These are phyloP conservation scores for Fusarium floridanum DNA, from an alignment of 2,329 filamentous ascomycete genomes.

Conservation along the genomic window DNA sequence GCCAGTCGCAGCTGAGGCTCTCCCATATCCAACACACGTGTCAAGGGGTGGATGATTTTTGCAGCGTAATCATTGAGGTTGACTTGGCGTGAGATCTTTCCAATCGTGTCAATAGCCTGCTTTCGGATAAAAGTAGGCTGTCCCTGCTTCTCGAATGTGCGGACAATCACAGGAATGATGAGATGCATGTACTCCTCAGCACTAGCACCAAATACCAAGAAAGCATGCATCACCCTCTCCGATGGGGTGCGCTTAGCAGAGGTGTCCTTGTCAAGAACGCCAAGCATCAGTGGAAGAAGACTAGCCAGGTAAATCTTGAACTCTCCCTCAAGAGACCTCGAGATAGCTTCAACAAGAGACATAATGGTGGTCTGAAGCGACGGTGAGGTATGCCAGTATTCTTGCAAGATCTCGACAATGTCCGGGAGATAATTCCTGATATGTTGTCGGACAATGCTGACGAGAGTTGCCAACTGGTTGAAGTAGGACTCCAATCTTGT, in stretches of 20 bases:
- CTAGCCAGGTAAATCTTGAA: slow-evolving; percentile 97
- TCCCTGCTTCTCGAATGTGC: slow-evolving; percentile 90
- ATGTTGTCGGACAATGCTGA: slow-evolving; percentile 95
- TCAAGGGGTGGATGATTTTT: slow-evolving; percentile 94
- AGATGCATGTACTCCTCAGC: slow-evolving; percentile 99
- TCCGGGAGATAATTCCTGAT: slow-evolving; percentile 91
- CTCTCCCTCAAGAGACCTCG: slow-evolving; percentile 92
- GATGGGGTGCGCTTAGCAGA: slow-evolving; percentile 83
- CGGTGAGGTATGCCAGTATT: slow-evolving; percentile 88
- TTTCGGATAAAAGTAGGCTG: slow-evolving; percentile 85
- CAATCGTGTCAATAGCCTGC: slow-evolving; percentile 93
- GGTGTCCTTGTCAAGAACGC: slow-evolving; percentile 88
- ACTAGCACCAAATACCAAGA: slow-evolving; percentile 94
- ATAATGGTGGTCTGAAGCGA: slow-evolving; percentile 92
- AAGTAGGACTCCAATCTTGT: slow-evolving; percentile 94
- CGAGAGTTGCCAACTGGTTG: slow-evolving; percentile 92
- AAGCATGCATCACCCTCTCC: slow-evolving; percentile 92
- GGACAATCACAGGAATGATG: slow-evolving; percentile 95
- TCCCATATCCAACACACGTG: slow-evolving; percentile 80
- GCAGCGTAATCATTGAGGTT: slow-evolving; percentile 98
- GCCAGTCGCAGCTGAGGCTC: slow-evolving; percentile 82
- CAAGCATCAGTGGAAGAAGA: slow-evolving; percentile 92
- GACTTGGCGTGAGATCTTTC: slow-evolving; percentile 93
- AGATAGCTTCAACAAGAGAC: slow-evolving; percentile 92
- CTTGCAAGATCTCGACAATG: slow-evolving; percentile 87